phyloP scores from a whole-genome alignment of 495 filamentous ascomycete genomes.

The Astrocystis sublimbata region DNA sequence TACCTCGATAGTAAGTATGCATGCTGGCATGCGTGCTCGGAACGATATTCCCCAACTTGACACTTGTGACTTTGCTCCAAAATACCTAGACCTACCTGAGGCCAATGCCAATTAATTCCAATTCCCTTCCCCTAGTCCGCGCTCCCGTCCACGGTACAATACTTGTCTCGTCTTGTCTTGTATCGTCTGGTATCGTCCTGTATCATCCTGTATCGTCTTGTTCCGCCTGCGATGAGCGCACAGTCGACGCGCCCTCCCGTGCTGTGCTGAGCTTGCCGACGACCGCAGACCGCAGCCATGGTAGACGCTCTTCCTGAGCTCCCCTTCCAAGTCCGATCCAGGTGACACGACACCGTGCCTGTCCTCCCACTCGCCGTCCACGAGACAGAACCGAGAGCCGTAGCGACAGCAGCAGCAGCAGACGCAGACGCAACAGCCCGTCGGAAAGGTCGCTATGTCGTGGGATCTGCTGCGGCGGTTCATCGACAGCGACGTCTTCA shows the following conservation, averaged over 20 bases:
- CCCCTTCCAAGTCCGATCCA: constrained; percentile 18
- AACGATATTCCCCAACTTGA: constrained; percentile 15
- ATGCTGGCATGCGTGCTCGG: constrained; percentile 8
- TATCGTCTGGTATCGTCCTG: too few relatives aligned
- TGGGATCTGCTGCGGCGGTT: constrained; percentile 71
- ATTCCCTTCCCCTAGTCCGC: constrained; percentile 8
- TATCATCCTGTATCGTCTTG: too few relatives aligned
- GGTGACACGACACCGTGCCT: constrained; percentile 20
- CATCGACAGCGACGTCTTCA: constrained; percentile 82
- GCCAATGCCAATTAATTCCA: constrained; percentile 15
- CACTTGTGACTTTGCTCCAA: constrained; percentile 20
- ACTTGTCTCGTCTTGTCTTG: too few relatives aligned
- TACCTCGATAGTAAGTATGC: too few relatives aligned
- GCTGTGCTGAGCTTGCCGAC: constrained; percentile 18
- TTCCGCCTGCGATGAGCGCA: constrained; percentile 13
- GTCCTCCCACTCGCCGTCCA: constrained; percentile 1
- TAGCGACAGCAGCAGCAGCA: constrained; percentile 10
- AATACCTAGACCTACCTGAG: constrained; percentile 2
- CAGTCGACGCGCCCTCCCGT: constrained; percentile 7
- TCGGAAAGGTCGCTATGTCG: constrained; percentile 41
- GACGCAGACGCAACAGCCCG: not conserved
- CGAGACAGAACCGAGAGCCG: too few relatives aligned
- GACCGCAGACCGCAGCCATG: constrained; percentile 24
- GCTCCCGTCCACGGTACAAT: too few relatives aligned
- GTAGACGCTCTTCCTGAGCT: constrained; percentile 19